These are phyloP conservation scores for Sporisorium sorghi DNA, from an alignment of 1,284 basidiomycete genomes.

Conservation along the genomic window DNA sequence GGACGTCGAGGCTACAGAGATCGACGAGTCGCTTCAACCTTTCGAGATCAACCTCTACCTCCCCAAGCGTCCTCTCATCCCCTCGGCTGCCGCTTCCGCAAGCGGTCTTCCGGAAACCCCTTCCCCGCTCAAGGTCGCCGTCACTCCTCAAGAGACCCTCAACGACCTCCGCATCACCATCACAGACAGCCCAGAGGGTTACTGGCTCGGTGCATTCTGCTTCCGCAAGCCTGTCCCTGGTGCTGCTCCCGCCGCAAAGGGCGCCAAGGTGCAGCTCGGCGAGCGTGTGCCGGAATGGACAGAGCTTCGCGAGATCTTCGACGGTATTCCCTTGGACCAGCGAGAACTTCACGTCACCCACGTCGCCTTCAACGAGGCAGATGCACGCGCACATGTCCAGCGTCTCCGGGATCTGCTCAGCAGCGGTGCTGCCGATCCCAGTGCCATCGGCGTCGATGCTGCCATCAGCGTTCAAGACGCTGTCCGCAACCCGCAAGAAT, in stretches of 20 bases:
- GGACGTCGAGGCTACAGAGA: conserved; percentile 20
- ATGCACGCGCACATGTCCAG: conserved; percentile 72
- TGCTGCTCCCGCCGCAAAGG: conserved; percentile 22
- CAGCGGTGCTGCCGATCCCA: conserved; percentile 70
- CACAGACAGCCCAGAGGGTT: conserved; percentile 67
- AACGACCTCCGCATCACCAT: conserved; percentile 67
- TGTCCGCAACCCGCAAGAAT: conserved; percentile 70
- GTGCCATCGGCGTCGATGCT: conserved; percentile 70
- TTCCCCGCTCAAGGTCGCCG: conserved; percentile 63
- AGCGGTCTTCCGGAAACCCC: conserved; percentile 65
- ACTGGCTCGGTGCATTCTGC: conserved; percentile 69
- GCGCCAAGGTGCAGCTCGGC: conserved; percentile 43
- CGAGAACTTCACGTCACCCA: conserved; percentile 63
- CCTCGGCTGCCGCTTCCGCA: conserved; percentile 47
- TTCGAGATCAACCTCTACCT: conserved; percentile 67
- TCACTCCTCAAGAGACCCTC: conserved; percentile 66
- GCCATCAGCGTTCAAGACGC: conserved; percentile 72
- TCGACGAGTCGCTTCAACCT: conserved; percentile 55
- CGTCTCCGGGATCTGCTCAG: conserved; percentile 72
- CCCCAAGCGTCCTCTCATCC: conserved; percentile 63
- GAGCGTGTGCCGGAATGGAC: conserved; percentile 64
- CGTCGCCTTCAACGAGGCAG: conserved; percentile 72
- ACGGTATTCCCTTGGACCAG: conserved; percentile 54
- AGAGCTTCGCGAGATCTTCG: conserved; percentile 64
- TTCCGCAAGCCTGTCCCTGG: conserved; percentile 55